These are phyloP conservation scores for Myxozyma geophila DNA, from an alignment of 805 yeast species.

Conservation along the genomic window DNA sequence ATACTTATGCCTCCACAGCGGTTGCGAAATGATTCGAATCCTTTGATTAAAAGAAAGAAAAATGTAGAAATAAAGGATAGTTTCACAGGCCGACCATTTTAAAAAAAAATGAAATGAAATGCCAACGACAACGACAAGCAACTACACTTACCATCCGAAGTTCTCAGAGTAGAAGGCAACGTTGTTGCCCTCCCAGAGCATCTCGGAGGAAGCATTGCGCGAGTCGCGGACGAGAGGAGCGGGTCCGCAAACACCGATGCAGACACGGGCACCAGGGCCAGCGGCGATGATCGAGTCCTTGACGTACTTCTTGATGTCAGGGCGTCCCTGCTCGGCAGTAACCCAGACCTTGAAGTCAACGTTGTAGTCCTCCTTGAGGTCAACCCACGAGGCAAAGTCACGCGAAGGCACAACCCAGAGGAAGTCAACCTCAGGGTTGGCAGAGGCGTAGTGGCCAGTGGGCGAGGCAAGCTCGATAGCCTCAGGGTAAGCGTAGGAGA, in stretches of 20 bases:
- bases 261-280: conserved; percentile 36
- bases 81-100: conserved; percentile 1
- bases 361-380: conserved; percentile 38
- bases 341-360: conserved; percentile 41
- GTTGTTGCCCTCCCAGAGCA: conserved; percentile 39
- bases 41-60: background rate
- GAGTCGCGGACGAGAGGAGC: conserved; percentile 42
- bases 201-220: conserved; percentile 40
- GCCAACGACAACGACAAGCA: background rate
- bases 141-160: conserved; percentile 42
- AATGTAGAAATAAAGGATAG: background rate
- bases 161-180: conserved; percentile 42
- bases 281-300: conserved; percentile 35
- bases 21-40: background rate
- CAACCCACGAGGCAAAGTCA: conserved; percentile 41
- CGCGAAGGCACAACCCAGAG: conserved; percentile 43
- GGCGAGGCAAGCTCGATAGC: conserved; percentile 33
- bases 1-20: conserved; percentile 12
- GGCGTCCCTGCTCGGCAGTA: conserved; percentile 43
- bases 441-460: conserved; percentile 30
- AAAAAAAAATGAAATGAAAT: background rate
- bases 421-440: conserved; percentile 40
- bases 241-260: conserved; percentile 44
- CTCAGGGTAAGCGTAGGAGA: conserved; percentile 43
- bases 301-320: conserved; percentile 39